phyloP scores from a whole-genome alignment of 495 filamentous ascomycete genomes.

The Xylaria castorea region DNA sequence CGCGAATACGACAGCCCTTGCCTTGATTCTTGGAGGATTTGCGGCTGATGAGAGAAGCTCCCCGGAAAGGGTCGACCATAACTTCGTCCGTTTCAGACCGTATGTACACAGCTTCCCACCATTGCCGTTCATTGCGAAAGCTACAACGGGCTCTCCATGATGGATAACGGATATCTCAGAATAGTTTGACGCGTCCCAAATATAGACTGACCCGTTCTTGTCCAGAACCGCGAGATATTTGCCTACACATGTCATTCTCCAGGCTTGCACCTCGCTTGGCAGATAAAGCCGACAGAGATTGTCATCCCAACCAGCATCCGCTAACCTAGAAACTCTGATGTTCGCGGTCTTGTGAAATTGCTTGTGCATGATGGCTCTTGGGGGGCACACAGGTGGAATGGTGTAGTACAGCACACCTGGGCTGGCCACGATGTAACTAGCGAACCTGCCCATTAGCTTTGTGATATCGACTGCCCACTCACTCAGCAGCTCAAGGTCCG shows the following conservation, averaged over 20 bases:
- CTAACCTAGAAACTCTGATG: background rate
- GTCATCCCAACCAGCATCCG: background rate
- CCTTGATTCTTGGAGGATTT: background rate
- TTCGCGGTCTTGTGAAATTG: background rate
- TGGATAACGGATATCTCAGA: background rate
- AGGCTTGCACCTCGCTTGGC: background rate
- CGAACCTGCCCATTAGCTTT: constrained; percentile 50
- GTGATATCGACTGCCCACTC: constrained; percentile 51
- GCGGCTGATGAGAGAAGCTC: background rate
- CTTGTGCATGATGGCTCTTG: background rate
- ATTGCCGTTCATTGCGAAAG: constrained; percentile 1
- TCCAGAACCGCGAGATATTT: constrained; percentile 3
- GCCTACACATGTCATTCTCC: background rate
- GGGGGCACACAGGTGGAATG: constrained; percentile 49
- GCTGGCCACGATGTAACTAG: constrained; percentile 32
- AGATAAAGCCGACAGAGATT: constrained; percentile 1
- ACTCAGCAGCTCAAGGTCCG: constrained; percentile 40
- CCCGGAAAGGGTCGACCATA: constrained; percentile 10
- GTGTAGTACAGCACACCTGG: constrained; percentile 46
- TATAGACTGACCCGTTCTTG: background rate
- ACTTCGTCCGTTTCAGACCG: background rate
- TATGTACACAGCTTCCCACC: constrained; percentile 12
- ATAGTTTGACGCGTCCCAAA: constrained; percentile 10
- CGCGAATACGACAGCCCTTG: background rate
- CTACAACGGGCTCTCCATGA: background rate